Conservation (phyloP, 768 basidiomycete genomes). For the Postia placenta region DNA sequence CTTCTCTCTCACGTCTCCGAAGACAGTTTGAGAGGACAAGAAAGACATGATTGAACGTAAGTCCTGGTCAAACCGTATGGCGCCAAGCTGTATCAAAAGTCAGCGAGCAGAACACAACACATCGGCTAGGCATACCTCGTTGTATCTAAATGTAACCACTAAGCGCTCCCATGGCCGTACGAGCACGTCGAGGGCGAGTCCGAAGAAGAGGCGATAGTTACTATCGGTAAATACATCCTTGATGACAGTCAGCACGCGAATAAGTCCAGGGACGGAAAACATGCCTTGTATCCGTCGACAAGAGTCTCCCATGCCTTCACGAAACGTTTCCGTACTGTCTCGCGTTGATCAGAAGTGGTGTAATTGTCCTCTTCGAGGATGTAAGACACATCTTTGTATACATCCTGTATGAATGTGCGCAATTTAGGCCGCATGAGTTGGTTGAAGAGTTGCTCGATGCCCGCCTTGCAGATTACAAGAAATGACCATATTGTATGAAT, state of each 20-base stretch:
- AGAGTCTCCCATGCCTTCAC: slow-evolving; percentile 82
- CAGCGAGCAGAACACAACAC: background rate
- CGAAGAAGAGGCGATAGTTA: slow-evolving; percentile 85
- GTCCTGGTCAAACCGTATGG: slow-evolving; percentile 92
- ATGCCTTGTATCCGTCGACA: slow-evolving; percentile 83
- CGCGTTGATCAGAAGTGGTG: slow-evolving; percentile 75
- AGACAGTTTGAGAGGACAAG: slow-evolving; percentile 81
- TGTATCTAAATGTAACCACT: slow-evolving; percentile 72
- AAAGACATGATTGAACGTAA: slow-evolving; percentile 77
- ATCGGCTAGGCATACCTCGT: slow-evolving; percentile 54
- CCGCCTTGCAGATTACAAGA: slow-evolving; percentile 40
- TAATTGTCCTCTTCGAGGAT: slow-evolving; percentile 87
- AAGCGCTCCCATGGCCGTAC: slow-evolving; percentile 96
- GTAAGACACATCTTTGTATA: slow-evolving; percentile 89
- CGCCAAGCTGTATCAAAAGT: slow-evolving; percentile 68
- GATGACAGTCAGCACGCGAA: background rate
- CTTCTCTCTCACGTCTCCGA: slow-evolving; percentile 89
- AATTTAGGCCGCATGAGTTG: slow-evolving; percentile 86
- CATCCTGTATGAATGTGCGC: slow-evolving; percentile 76
- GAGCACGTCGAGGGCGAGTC: slow-evolving; percentile 77
- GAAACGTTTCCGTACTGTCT: slow-evolving; percentile 85
- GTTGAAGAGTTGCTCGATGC: slow-evolving; percentile 93
- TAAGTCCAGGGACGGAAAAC: slow-evolving; percentile 5
- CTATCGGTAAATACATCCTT: slow-evolving; percentile 84
- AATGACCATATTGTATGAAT: no score